phyloP scores from a whole-genome alignment of 2,329 filamentous ascomycete genomes.

The Emmonsiellopsis sp. region DNA sequence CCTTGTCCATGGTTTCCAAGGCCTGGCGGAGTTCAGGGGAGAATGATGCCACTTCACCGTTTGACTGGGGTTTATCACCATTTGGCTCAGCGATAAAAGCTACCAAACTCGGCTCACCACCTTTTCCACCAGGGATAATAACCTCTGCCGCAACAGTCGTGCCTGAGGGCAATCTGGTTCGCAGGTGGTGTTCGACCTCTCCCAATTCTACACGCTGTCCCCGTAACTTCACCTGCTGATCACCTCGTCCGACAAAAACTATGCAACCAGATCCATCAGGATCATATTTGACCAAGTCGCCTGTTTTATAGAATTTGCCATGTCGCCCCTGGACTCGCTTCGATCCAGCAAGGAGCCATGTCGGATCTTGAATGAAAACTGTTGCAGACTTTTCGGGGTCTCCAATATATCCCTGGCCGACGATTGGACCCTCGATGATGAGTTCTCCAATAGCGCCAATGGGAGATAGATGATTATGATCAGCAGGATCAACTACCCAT shows the following conservation, averaged over 20 bases:
- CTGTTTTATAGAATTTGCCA: conserved; percentile 26
- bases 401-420: conserved; percentile 27
- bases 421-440: conserved; percentile 49
- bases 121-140: conserved; percentile 34
- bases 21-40: conserved; percentile 18
- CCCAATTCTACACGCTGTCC: conserved; percentile 28
- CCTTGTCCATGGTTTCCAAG: conserved; percentile 27
- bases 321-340: conserved; percentile 1
- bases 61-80: conserved; percentile 21
- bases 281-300: conserved; percentile 25
- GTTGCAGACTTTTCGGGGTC: conserved; percentile 39
- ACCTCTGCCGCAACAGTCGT: conserved; percentile 42
- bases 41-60: conserved; percentile 20
- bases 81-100: conserved; percentile 33
- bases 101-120: conserved; percentile 37
- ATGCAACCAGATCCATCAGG: conserved; percentile 22
- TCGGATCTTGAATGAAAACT: conserved; percentile 44
- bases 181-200: conserved; percentile 23
- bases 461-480: conserved; percentile 35
- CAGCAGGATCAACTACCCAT: conserved; percentile 32
- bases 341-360: conserved; percentile 9
- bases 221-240: conserved; percentile 26
- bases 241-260: conserved; percentile 23
- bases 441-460: conserved; percentile 50
- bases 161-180: conserved; percentile 26